Base-by-base conservation (phyloP, 2,329 filamentous ascomycete genomes). In the Thyridium curvatum region DNA sequence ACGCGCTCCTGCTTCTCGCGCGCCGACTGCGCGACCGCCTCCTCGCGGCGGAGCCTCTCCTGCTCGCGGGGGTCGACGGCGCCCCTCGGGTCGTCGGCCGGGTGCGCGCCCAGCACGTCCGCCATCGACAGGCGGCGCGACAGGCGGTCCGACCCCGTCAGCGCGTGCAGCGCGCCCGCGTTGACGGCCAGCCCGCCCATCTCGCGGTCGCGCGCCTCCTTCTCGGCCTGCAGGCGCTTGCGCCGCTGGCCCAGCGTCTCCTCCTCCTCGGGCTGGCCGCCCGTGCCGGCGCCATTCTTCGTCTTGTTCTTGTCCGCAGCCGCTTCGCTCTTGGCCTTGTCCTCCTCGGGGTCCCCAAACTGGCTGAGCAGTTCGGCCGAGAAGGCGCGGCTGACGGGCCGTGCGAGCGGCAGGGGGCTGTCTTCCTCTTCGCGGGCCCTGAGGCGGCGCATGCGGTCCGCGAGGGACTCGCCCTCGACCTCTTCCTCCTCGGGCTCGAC, bases 211-310 rank as follows among this genome's bases (percentile, higher is more conserved):
- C 77, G 73, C 7, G 81, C 81, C 58, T 85, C 81, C 18, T 71
- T 69, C 52, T 82, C 79, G 7, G 80, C 79, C 55, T 89, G 84
- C 2, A 93, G 68, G 18, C 86, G 76, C 18, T 78, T 79, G 1
- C 85, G 79, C 10, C 86, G 79, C 57, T 91, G 84, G 9, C 85
- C 86, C 0, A 93, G 68, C 0, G 86, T 91, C 55, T 93, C 86
- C 49, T 88, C 83, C 47, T 82, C 83, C 44, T 72, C 69, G 15
- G 54, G 47, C 15, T 54, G 46, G 28, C 51, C 56, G 15, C 43
- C 44, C 34, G 60, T 60, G 4, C 48, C 56, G 28, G 53, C 50
- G 12, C 40, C 51, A n/a, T n/a, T n/a, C 38, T 62, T 57, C 30
- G 45, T 50, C 5, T 62, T 52, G 14, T 59, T 52, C 39, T 65